phyloP scores from a whole-genome alignment of 345 rosid species.

The Boechera divaricarpa region DNA sequence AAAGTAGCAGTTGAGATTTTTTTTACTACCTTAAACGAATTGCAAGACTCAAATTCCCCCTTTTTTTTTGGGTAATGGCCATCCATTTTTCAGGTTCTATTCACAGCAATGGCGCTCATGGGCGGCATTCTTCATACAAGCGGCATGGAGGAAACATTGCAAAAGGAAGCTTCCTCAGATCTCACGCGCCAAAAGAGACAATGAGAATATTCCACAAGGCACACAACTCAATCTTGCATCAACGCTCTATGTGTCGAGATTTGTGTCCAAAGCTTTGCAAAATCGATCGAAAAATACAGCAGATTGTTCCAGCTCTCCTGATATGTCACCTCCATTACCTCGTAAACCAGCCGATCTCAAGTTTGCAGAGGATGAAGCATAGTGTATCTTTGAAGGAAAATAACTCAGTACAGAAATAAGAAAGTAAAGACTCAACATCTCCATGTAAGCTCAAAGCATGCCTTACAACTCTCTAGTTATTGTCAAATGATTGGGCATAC shows the following conservation, averaged over 20 bases:
- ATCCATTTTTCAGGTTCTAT: conserved; percentile 48
- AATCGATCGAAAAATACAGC: conserved; percentile 25
- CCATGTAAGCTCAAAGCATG: no score
- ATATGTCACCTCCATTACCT: conserved; percentile 43
- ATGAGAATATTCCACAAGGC: background rate
- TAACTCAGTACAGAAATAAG: background rate
- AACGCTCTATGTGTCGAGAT: conserved; percentile 51
- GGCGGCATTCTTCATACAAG: conserved; percentile 74
- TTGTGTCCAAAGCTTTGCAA: conserved; percentile 52
- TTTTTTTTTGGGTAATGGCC: background rate
- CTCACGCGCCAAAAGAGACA: background rate
- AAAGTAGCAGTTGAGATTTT: background rate
- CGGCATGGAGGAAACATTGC: conserved; percentile 62
- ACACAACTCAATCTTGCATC: conserved; percentile 46
- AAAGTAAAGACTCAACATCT: background rate
- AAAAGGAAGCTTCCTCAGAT: conserved; percentile 49
- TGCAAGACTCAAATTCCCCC: background rate
- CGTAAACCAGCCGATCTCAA: conserved; percentile 51
- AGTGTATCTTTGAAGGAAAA: background rate
- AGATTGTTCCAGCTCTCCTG: conserved; percentile 33
- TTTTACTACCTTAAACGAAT: background rate
- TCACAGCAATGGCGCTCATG: conserved; percentile 67
- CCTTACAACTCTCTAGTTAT: no score
- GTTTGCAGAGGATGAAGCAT: conserved; percentile 26
- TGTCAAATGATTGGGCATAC: no score